These are phyloP conservation scores for Hymenoscyphus scutula DNA, from an alignment of 2,329 filamentous ascomycete species.

Conservation along the genomic window DNA sequence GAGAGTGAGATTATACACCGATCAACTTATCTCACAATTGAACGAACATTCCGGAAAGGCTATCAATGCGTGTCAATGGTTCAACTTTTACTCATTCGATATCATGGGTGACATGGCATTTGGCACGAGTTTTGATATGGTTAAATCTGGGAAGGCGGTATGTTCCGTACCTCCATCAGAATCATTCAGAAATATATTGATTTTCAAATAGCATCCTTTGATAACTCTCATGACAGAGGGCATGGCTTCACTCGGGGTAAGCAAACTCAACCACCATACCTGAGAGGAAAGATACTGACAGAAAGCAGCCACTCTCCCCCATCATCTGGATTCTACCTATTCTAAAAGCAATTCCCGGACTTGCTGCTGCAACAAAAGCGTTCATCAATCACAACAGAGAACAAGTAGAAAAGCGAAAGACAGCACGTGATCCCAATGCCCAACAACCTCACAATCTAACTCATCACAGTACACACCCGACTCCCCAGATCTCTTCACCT, in stretches of 20 bases:
- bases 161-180: background rate
- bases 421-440: constrained; percentile 8
- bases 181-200: background rate
- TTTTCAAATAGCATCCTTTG: background rate
- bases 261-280: background rate
- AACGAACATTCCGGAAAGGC: constrained; percentile 19
- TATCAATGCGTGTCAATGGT: constrained; percentile 25
- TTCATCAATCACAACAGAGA: constrained; percentile 15
- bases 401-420: constrained; percentile 15
- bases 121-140: constrained; percentile 29
- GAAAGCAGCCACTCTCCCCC: constrained; percentile 15
- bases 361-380: constrained; percentile 7
- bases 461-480: constrained; percentile 9
- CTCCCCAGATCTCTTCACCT: constrained; percentile 10
- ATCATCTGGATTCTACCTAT: constrained; percentile 28
- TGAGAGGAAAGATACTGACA: background rate
- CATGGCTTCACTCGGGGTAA: constrained; percentile 4
- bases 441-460: background rate
- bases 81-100: constrained; percentile 31
- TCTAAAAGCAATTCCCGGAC: constrained; percentile 21
- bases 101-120: constrained; percentile 33
- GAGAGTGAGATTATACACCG: constrained; percentile 21
- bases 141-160: constrained; percentile 20
- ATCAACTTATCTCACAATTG: constrained; percentile 22
- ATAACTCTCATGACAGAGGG: constrained; percentile 4